phyloP scores from a whole-genome alignment of 495 filamentous ascomycete genomes.

The Neurospora tetraspora region DNA sequence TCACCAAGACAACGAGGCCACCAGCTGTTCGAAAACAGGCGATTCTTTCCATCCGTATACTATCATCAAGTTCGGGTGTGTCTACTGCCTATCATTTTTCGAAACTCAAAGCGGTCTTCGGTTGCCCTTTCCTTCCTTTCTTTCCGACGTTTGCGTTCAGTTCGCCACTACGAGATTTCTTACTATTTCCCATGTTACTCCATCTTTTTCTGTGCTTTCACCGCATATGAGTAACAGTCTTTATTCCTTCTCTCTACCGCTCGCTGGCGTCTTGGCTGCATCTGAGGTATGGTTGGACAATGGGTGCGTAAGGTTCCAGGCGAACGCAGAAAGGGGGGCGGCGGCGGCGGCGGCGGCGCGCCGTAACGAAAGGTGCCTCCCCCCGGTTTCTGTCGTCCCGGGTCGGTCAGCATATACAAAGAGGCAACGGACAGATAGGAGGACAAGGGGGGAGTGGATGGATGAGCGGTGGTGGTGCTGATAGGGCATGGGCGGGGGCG shows the following conservation, averaged over 20 bases:
- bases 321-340: neutral
- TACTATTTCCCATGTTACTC: neutral
- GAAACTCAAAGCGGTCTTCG: neutral
- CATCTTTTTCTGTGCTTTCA: neutral
- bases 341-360: neutral
- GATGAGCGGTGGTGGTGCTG: neutral
- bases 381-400: neutral
- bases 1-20: neutral
- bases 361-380: neutral
- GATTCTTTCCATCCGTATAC: neutral
- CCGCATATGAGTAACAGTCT: neutral
- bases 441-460: neutral
- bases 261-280: neutral
- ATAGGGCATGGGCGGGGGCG: conserved; percentile 1
- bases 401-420: neutral
- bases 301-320: neutral
- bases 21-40: neutral
- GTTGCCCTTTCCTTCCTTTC: neutral
- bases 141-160: neutral
- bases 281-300: neutral
- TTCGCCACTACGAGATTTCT: neutral
- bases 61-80: neutral
- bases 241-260: neutral
- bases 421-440: neutral
- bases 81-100: neutral